Conservation (phyloP, 2,329 filamentous ascomycete species). For the Biscogniauxia mediterranea region DNA sequence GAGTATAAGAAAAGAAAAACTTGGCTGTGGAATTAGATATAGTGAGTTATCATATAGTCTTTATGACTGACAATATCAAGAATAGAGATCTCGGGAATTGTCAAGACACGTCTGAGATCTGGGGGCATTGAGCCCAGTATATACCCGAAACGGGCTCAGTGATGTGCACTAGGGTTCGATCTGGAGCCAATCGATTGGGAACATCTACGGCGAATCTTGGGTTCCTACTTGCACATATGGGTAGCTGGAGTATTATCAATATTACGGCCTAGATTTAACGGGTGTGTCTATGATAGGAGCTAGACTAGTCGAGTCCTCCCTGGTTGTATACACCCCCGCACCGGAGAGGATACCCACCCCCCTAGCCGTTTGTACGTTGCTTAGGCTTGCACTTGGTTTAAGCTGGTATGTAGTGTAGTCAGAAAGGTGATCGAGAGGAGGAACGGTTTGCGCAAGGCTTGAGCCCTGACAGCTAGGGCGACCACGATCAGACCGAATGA, state of each 20-base stretch:
- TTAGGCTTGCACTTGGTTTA: background rate
- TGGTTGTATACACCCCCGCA: background rate
- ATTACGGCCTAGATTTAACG: constrained; percentile 20
- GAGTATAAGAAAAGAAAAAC: constrained; percentile 7
- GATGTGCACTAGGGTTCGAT: constrained; percentile 31
- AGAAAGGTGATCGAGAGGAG: background rate
- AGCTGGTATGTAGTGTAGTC: background rate
- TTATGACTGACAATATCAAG: constrained; percentile 4
- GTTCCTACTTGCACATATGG: constrained; percentile 1
- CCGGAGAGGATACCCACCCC: no score
- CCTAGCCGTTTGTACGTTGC: background rate
- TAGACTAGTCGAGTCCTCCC: constrained; percentile 14
- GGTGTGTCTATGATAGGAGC: constrained; percentile 22
- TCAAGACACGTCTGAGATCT: constrained; percentile 13
- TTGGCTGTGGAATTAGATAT: constrained; percentile 9
- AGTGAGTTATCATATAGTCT: constrained; percentile 1
- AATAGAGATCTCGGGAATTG: constrained; percentile 18
- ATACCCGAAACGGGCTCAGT: constrained; percentile 19
- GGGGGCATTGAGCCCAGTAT: constrained; percentile 25
- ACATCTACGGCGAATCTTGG: constrained; percentile 28
- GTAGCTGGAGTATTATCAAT: constrained; percentile 2
- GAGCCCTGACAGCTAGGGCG: background rate
- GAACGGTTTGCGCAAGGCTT: background rate
- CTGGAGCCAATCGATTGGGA: constrained; percentile 32
- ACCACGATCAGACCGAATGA: background rate